Conservation (phyloP, 225 moss, liverwort and hornwort species). For the Neckera pumila region DNA sequence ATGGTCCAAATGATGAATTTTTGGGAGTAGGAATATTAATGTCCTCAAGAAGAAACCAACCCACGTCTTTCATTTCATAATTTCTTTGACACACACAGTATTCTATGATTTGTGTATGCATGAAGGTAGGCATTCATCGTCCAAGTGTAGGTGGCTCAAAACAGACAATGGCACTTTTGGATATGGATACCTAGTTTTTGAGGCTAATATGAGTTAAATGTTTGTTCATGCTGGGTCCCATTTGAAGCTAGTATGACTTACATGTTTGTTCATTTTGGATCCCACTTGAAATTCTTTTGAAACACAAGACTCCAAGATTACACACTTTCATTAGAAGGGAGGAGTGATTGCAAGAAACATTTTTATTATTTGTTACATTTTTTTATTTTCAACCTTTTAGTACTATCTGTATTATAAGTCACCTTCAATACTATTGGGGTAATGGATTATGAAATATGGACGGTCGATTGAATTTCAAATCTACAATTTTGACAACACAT, state of each 20-base stretch:
- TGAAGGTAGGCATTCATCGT: neutral
- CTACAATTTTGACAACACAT: no score
- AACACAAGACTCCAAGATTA: neutral
- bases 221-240: no score
- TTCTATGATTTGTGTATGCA: neutral
- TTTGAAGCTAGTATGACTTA: neutral
- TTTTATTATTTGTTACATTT: no score
- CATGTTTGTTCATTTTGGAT: neutral
- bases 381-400: no score
- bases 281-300: neutral
- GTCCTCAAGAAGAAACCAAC: fast-evolving
- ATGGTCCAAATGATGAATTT: neutral
- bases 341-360: no score
- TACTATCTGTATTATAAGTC: no score
- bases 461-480: no score
- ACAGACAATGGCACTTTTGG: neutral
- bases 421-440: no score
- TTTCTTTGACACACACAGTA: neutral
- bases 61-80: neutral
- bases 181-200: neutral
- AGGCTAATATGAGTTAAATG: neutral
- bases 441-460: no score
- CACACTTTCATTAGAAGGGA: neutral
- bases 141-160: neutral
- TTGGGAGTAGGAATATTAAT: neutral